Base-by-base conservation (phyloP, 176 grass and related monocot species). In the Cenchrus purpureus region DNA sequence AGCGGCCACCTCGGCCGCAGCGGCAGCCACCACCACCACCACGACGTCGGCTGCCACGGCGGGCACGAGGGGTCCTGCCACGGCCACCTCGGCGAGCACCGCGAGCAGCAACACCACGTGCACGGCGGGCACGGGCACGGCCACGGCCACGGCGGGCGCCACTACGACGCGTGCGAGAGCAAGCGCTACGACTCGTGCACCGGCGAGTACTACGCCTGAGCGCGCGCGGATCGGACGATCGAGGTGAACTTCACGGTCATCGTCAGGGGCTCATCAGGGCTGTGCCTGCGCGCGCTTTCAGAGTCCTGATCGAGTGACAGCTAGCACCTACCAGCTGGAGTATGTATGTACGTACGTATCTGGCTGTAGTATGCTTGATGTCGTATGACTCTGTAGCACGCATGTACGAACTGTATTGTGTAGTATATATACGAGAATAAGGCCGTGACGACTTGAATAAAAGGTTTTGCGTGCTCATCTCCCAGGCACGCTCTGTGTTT, bases 151-250 rank as follows among this genome's bases (percentile, higher is more conserved):
- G 77, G 60, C 46, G 45, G 63, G 48, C 78, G 78, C 63, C 29
- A 7, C 16, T 80, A 80, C 61, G 78, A 68, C 63, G 46, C 48
- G 25, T 67, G 46, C 62, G 63, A 74, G 72, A 74, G 72, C 72
- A 74, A 34, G 72, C 70, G 45, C 70, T 74, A 53, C 71, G 71
- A 79, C 15, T 55, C 73, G 52, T 56, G 52, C 52, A 40, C 73
- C 73, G 62, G 77, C 62, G 2, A 79, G 62, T 54, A 80, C 78
- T 66, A 80, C 31, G 62, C 15, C 37, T 79, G 77, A 66, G 60
- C 28, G 14, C 25, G 25, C 45, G 8, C 28, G 29, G 4, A 6
- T 1, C 5, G 15, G 20, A 60, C 20, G 20, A 1, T 22, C 20
- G 58, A 60, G 58, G 58, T 22, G 58, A 59, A 9, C 19, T 1